Conservation (phyloP, 331 rosid genomes). For the Acacia pycnantha region DNA sequence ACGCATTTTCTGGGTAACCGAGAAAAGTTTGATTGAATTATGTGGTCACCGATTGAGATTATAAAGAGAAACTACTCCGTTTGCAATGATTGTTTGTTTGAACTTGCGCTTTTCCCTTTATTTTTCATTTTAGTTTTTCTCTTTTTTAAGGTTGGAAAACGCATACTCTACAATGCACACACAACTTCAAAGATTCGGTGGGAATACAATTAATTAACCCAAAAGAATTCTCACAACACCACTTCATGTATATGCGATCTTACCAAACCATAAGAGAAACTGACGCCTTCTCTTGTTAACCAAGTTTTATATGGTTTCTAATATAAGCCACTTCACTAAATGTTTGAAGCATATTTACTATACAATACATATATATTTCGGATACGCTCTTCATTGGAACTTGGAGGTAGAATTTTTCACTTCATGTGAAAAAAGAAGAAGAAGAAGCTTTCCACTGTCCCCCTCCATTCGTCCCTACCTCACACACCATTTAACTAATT, state of each 20-base stretch:
- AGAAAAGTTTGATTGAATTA: neutral
- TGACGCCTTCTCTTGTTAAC: neutral
- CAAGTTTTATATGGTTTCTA: neutral
- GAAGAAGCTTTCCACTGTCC: too few species aligned
- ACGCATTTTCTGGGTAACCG: neutral
- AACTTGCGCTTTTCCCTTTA: neutral
- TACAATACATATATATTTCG: too few species aligned
- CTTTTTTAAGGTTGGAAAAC: neutral
- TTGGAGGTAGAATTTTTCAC: neutral
- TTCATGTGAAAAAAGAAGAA: neutral
- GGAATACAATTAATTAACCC: neutral
- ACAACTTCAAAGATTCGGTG: neutral
- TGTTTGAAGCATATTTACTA: neutral
- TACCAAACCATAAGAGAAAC: neutral
- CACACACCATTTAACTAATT: too few species aligned
- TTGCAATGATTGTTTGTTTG: neutral
- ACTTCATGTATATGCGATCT: neutral
- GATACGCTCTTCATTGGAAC: too few species aligned
- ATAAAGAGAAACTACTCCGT: neutral
- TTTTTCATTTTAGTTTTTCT: neutral
- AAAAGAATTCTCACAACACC: neutral
- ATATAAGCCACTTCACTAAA: neutral
- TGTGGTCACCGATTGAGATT: neutral
- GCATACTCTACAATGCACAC: neutral
- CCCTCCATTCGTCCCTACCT: too few species aligned